Conservation (phyloP, 148 eudicot species). For the Chenopodium berlandieri region DNA sequence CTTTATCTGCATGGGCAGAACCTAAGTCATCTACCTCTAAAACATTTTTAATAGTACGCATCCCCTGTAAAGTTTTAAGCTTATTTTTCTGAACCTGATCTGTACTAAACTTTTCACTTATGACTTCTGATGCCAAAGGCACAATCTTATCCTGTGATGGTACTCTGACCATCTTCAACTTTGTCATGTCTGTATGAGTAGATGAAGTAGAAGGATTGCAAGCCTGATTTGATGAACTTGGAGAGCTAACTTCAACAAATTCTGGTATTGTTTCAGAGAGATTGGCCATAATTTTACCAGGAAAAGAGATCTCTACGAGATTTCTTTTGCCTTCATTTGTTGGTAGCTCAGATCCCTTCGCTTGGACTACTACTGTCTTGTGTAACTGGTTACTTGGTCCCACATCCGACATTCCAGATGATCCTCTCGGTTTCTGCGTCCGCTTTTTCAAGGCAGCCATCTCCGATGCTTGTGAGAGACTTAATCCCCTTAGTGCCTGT, state of each 20-base stretch:
- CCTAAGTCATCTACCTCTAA: constrained; percentile 34
- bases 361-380: constrained; percentile 38
- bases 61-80: constrained; percentile 29
- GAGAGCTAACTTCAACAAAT: constrained; percentile 22
- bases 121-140: constrained; percentile 33
- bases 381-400: constrained; percentile 41
- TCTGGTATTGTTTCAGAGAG: constrained; percentile 28
- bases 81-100: constrained; percentile 34
- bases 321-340: constrained; percentile 38
- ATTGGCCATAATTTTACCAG: constrained; percentile 40
- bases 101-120: constrained; percentile 19
- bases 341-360: constrained; percentile 27
- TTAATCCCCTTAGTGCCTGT: constrained; percentile 80
- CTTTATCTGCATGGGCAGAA: constrained; percentile 32
- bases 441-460: constrained; percentile 79
- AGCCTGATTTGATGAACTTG: constrained; percentile 27
- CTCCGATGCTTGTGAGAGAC: constrained; percentile 88
- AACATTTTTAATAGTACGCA: constrained; percentile 31
- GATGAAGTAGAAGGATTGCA: constrained; percentile 18
- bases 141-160: constrained; percentile 36
- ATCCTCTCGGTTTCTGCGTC: constrained; percentile 39
- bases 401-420: constrained; percentile 41
- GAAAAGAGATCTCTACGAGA: constrained; percentile 47
- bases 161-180: constrained; percentile 25
- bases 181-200: constrained; percentile 8